Evolutionary conservation across 192 early-diverging fungal genomes (phyloP).

Genomic region (Gaertneriomyces sp.): DNA sequence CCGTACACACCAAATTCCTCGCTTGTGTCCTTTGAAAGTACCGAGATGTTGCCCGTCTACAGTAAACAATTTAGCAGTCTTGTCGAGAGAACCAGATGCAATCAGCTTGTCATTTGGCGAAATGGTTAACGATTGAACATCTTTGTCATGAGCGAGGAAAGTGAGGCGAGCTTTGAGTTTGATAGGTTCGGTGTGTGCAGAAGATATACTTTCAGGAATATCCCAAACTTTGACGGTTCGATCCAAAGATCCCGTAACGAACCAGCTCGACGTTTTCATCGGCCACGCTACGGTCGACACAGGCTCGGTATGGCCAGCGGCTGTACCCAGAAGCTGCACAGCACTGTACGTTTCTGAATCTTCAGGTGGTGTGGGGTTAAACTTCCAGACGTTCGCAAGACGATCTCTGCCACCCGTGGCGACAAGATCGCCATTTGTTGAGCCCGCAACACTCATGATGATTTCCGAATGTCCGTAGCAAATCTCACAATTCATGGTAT

Average conservation of each 20-base stretch:
- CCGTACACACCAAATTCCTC: slow-evolving; percentile 90
- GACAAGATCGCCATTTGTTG: slow-evolving; percentile 64
- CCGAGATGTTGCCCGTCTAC: slow-evolving; percentile 77
- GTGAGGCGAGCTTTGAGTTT: slow-evolving; percentile 76
- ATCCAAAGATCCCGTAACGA: slow-evolving; percentile 88
- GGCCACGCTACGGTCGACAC: slow-evolving; percentile 85
- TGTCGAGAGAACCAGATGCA: slow-evolving; percentile 93
- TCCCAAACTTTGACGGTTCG: slow-evolving; percentile 96
- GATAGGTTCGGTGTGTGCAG: slow-evolving; percentile 13
- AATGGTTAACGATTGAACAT: slow-evolving; percentile 90
- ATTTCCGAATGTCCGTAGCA: slow-evolving; percentile 87
- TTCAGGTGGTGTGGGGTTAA: slow-evolving; percentile 41
- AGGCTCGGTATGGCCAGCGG: slow-evolving; percentile 88
- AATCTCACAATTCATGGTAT: slow-evolving; percentile 75
- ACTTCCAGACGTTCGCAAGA: slow-evolving; percentile 75
- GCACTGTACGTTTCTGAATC: slow-evolving; percentile 42
- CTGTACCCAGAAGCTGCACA: slow-evolving; percentile 64
- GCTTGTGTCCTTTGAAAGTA: slow-evolving; percentile 83
- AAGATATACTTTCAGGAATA: slow-evolving; percentile 36
- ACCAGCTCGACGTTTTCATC: slow-evolving; percentile 58
- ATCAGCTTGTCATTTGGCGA: slow-evolving; percentile 90
- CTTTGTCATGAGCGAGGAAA: slow-evolving; percentile 92
- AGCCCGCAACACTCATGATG: slow-evolving; percentile 74
- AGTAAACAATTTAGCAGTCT: slow-evolving; percentile 82
- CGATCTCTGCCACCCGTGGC: slow-evolving; percentile 92